phyloP scores from a whole-genome alignment of 2,329 filamentous ascomycete species.

The Botryotinia globosa region DNA sequence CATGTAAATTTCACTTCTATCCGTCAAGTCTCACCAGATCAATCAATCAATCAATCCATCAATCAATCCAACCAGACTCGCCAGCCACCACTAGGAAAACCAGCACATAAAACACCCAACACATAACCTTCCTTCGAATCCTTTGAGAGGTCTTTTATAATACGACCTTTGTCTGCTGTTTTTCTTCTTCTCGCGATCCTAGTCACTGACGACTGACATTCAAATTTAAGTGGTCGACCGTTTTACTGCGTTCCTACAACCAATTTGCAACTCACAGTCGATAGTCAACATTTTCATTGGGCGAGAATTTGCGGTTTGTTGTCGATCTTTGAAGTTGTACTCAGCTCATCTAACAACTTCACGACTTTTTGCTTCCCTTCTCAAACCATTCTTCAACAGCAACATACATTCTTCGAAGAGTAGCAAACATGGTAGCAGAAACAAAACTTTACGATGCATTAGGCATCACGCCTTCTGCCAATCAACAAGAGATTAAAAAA shows the following conservation, averaged over 20 bases:
- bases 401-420: background rate
- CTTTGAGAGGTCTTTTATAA: conserved; percentile 5
- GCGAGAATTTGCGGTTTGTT: background rate
- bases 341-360: background rate
- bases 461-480: conserved; percentile 72
- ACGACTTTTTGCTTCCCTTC: background rate
- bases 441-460: conserved; percentile 92
- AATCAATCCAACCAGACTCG: background rate
- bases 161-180: conserved; percentile 4
- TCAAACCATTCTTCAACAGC: background rate
- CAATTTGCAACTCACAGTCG: background rate
- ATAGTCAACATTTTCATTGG: background rate
- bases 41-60: background rate
- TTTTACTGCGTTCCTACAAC: background rate
- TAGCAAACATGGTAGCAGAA: conserved; percentile 77
- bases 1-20: background rate
- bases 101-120: background rate
- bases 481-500: conserved; percentile 96
- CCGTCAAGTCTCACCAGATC: background rate
- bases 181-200: background rate
- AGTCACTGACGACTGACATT: conserved; percentile 14
- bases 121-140: background rate
- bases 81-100: background rate
- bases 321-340: background rate
- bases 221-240: background rate